phyloP scores from a whole-genome alignment of 1,139 yeast genomes.

The Yamadazyma sp. region DNA sequence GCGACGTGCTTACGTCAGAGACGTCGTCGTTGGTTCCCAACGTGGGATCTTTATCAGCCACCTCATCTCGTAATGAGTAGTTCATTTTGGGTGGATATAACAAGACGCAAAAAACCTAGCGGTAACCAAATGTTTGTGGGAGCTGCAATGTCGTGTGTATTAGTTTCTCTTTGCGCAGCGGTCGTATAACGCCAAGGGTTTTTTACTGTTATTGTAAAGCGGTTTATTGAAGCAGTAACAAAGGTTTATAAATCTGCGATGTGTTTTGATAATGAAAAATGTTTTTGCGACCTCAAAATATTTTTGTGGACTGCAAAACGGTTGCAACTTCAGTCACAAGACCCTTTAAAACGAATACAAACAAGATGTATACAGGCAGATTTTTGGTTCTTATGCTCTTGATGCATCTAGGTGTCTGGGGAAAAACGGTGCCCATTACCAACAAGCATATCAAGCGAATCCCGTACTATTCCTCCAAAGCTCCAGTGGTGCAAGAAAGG shows the following conservation, averaged over 20 bases:
- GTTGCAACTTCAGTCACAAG: too few relatives aligned
- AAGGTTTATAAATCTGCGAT: slow-evolving; percentile 1
- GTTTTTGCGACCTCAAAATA: slow-evolving; percentile 1
- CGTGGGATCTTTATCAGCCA: slow-evolving; percentile 10
- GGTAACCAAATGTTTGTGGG: too few relatives aligned
- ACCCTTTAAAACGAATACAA: not conserved
- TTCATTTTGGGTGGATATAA: slow-evolving; percentile 10
- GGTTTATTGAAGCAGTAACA: not conserved
- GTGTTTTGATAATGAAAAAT: slow-evolving; percentile 2
- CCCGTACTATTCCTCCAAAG: slow-evolving; percentile 1
- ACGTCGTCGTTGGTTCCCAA: not conserved
- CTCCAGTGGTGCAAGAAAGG: too few relatives aligned
- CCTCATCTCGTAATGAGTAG: slow-evolving; percentile 18
- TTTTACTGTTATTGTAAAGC: too few relatives aligned
- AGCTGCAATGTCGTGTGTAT: too few relatives aligned
- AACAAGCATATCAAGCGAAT: slow-evolving; percentile 1
- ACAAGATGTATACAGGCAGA: too few relatives aligned
- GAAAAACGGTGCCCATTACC: not conserved
- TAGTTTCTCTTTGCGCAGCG: too few relatives aligned
- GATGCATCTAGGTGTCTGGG: not conserved
- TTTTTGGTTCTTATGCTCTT: not conserved
- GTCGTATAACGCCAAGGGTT: too few relatives aligned
- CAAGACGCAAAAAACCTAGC: too few relatives aligned
- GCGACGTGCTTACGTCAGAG: not conserved
- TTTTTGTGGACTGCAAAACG: slow-evolving; percentile 3